phyloP scores from a whole-genome alignment of 2,329 filamentous ascomycete species.

The Plectosphaerella plurivora region DNA sequence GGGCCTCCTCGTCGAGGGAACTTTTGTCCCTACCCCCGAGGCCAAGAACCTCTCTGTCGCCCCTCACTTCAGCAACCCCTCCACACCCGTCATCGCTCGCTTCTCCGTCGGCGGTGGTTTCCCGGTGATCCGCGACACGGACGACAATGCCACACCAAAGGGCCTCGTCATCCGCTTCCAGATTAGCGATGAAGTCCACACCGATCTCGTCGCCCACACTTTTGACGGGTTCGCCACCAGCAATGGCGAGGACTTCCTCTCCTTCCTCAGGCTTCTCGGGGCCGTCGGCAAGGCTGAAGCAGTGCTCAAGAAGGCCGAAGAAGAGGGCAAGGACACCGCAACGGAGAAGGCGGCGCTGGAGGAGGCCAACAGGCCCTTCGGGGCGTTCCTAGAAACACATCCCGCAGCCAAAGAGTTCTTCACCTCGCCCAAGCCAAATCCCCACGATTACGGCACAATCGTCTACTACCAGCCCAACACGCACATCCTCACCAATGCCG shows the following conservation, averaged over 20 bases:
- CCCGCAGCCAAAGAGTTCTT: neutral
- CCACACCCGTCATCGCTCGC: constrained; percentile 40
- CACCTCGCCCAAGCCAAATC: neutral
- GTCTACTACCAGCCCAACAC: constrained; percentile 1
- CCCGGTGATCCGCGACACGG: neutral
- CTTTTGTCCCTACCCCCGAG: constrained; percentile 40
- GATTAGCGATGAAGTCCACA: neutral
- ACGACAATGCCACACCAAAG: neutral
- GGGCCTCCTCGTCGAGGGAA: constrained; percentile 46
- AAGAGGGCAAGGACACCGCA: neutral
- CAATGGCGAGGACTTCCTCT: constrained; percentile 1
- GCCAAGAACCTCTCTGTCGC: constrained; percentile 41
- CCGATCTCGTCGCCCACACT: constrained; percentile 1
- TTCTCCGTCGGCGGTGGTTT: constrained; percentile 30
- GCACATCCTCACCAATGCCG: constrained; percentile 1
- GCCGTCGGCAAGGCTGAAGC: neutral
- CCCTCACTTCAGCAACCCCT: constrained; percentile 38
- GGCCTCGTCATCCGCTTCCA: constrained; percentile 4
- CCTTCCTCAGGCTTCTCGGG: constrained; percentile 1
- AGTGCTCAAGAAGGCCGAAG: neutral
- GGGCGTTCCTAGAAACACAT: neutral
- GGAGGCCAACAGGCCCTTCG: neutral
- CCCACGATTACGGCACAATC: constrained; percentile 1
- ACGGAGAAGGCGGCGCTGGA: neutral
- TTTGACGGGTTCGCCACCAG: constrained; percentile 2